Base-by-base conservation (phyloP, 139 green algal species). In the Chlamydomonas applanata region DNA sequence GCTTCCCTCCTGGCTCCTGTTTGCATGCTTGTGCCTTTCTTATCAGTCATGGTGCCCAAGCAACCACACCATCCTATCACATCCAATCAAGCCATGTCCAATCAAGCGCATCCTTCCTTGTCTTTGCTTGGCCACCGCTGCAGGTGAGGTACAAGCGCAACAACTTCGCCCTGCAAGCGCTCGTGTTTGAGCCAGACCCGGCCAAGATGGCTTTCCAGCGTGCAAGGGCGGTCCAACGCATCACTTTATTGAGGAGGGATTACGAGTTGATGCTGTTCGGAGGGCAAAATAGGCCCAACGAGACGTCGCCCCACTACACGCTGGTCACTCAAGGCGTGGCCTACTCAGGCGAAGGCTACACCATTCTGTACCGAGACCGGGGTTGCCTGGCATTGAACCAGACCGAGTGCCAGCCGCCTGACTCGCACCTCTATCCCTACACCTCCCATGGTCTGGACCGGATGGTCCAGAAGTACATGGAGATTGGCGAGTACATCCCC, bases 161-260 rank as follows among this genome's bases (percentile, higher is more conserved):
- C 62, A 69, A 69, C 62, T 69, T 69, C 33, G 52, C n/a, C 32
- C 62, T 69, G 4, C 62, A 69, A 52, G 62, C 52, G 62, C 62
- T 69, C 9, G 40, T 32, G 17, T 69, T 36, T 19, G 62, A 69
- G 62, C 62, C 62, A 17, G 17, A 69, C 62, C 20, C 34, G 2
- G 40, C 40, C 62, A 49, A 29, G 14, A 69, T 69, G 62, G 14
- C 16, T 29, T 9, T 29, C 9, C 30, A n/a, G 62, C 62, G 62
- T 13, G 62, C 62, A n/a, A 11, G 3, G 16, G 4, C 32, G 2
- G 17, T 7, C 2, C 32, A 49, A 7, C 62, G 62, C 34, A 32
- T 69, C 20, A 4, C 14, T 3, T 30, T 53, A 33, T 32, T 69
- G 32, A 5, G 22, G 2, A 69, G 30, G 62, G 33, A 69, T 5